A percentile compares a stretch with the other conserved stretches of the same genome.
These are phyloP conservation scores for Scortechinia acanthostroma DNA, from an alignment of 2,329 filamentous ascomycete species.

Conservation along the genomic window DNA sequence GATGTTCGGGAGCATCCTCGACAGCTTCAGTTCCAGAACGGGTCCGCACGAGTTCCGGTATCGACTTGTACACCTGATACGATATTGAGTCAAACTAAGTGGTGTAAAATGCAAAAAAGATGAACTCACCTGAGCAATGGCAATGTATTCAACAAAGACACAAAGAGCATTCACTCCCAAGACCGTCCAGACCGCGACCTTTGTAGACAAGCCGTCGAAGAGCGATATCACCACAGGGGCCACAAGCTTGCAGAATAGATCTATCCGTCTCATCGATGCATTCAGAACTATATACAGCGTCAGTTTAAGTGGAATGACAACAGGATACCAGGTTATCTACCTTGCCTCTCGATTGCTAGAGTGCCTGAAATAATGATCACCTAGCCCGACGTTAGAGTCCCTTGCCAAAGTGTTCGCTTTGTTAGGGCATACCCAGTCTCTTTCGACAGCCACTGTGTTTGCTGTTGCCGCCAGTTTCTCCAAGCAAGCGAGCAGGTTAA, in stretches of 20 bases:
- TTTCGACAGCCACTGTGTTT: constrained; percentile 64
- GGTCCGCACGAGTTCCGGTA: constrained; percentile 8
- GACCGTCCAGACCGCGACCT: constrained; percentile 36
- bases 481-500: constrained; percentile 51
- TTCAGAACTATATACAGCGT: constrained; percentile 27
- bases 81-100: not conserved
- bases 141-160: constrained; percentile 40
- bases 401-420: not conserved
- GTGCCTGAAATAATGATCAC: constrained; percentile 5
- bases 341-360: not conserved
- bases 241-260: constrained; percentile 47
- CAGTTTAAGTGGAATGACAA: not conserved
- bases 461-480: constrained; percentile 62
- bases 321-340: not conserved
- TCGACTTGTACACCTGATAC: constrained; percentile 12
- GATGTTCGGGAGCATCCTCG: not conserved
- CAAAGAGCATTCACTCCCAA: constrained; percentile 38
- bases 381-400: constrained; percentile 7
- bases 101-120: too few relatives aligned
- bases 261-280: constrained; percentile 50
- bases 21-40: not conserved
- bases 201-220: constrained; percentile 34
- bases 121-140: constrained; percentile 36
- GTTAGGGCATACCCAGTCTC: constrained; percentile 45
- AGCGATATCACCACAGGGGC: constrained; percentile 42